Percentiles rank a stretch among this genome's conserved stretches.
These are phyloP conservation scores for Ophiostoma quercus DNA, from an alignment of 2,329 filamentous ascomycete species.

Conservation along the genomic window DNA sequence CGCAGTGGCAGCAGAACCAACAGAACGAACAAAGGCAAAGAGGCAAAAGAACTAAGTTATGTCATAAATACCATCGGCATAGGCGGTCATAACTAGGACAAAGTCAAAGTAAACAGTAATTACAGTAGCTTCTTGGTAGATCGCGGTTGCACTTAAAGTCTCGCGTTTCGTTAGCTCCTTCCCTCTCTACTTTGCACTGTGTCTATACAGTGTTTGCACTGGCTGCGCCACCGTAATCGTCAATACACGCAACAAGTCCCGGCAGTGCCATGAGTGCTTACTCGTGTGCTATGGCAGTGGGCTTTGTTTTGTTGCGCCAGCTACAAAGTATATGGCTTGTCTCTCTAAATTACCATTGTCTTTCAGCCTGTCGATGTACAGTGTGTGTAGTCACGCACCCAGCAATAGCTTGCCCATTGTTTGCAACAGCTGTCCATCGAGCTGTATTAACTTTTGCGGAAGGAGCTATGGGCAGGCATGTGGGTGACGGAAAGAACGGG, in stretches of 20 bases:
- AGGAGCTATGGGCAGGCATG: not conserved
- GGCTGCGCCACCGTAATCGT: not conserved
- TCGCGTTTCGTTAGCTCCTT: constrained; percentile 24
- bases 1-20: not conserved
- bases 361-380: no score
- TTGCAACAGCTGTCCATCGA: not conserved
- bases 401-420: not conserved
- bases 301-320: constrained; percentile 7
- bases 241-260: not conserved
- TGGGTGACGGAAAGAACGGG: constrained; percentile 1
- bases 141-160: constrained; percentile 27
- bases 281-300: not conserved
- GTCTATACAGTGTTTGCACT: not conserved
- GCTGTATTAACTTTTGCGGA: not conserved
- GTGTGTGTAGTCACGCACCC: not conserved
- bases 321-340: not conserved
- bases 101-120: not conserved
- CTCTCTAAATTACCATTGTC: no score
- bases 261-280: not conserved
- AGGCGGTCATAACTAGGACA: not conserved
- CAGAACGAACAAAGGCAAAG: not conserved
- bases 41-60: not conserved
- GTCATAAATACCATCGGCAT: constrained; percentile 7
- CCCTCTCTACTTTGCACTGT: not conserved
- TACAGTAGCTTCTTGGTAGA: constrained; percentile 17